Evolutionary conservation across 176 grass and related monocot genomes (phyloP).

Genomic region (Hsuehochloa calcarea): DNA sequence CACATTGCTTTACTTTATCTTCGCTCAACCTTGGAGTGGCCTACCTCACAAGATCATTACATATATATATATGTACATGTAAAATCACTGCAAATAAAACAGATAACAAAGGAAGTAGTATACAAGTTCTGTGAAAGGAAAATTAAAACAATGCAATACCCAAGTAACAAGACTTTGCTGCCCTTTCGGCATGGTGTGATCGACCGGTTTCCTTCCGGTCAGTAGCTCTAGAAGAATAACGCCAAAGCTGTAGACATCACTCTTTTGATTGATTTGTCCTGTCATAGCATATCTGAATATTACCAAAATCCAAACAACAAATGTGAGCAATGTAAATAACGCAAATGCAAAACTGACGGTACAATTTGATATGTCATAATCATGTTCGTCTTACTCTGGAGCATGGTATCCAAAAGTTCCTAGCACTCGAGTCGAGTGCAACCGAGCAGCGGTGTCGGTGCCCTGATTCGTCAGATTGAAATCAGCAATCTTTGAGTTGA

Average conservation of each 20-base stretch:
- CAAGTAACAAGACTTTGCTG: constrained; percentile 91
- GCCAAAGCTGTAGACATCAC: constrained; percentile 78
- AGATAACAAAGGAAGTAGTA: not conserved
- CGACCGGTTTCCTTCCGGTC: constrained; percentile 78
- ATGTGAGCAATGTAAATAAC: not conserved
- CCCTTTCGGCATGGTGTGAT: constrained; percentile 86
- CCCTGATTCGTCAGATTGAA: constrained; percentile 86
- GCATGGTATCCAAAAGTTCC: constrained; percentile 89
- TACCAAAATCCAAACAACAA: not conserved
- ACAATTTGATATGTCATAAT: not conserved
- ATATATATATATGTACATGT: not conserved
- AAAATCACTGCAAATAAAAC: not conserved
- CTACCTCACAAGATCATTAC: constrained; percentile 26
- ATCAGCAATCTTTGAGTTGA: constrained; percentile 63
- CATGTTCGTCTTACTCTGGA: constrained; percentile 53
- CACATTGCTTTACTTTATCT: constrained; percentile 89
- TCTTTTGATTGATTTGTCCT: constrained; percentile 83
- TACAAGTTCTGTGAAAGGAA: not conserved
- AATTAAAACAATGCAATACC: constrained; percentile 16
- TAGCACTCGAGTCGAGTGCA: constrained; percentile 78
- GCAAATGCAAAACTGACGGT: not conserved
- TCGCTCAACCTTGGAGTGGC: constrained; percentile 90
- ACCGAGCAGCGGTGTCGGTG: constrained; percentile 57
- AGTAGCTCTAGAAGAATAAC: constrained; percentile 79
- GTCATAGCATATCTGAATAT: constrained; percentile 78